Base-by-base conservation (phyloP, 768 basidiomycete genomes). In the Lentinula detonsa region DNA sequence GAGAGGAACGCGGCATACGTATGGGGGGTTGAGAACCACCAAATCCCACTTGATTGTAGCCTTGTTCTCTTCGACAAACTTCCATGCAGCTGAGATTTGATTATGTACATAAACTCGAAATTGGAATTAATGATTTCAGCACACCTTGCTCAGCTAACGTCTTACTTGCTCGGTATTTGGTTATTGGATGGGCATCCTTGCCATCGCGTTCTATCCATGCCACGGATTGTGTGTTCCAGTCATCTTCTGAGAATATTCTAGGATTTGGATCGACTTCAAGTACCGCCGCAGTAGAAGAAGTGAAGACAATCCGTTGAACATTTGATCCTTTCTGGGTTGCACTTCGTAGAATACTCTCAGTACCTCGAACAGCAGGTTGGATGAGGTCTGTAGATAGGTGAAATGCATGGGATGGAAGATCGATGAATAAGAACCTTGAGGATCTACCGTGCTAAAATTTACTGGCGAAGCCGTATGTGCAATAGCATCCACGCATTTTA, bases 81-180 rank as follows among this genome's bases (percentile, higher is more conserved):
- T 70, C 77, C 75, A 79, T 15, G 74, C 76, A 21, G 80, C 79
- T 81, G 40, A 43, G 42, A 7, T 4, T 28, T 33, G 46, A 33
- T n/a, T 40, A 35, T n/a, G 18, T 43, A 8, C 21, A 48, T 9
- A 5, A 23, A 2, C 15, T 31, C 37, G 33, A 28, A 10, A 37
- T 23, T 2, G 35, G 10, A 15, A 8, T 21, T n/a, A 1, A 28
- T 4, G 16, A 45, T 13, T 9, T 4, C 28, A 28, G 57, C 62
- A 6, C 59, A 81, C 84, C 78, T 71, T 74, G 76, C 71, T 92
- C 90, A 0, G 87, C 85, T 1, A 88, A 73, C 1, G 76, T 78
- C 74, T 91, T 91, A 16, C 82, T 83, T 2, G 85, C 83, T 21
- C 76, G 66, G 68, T 91, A 91, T 64, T 80, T 83, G 18, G 70